These are phyloP conservation scores for Apiospora koreana DNA, from an alignment of 2,329 filamentous ascomycete genomes.

Conservation along the genomic window DNA sequence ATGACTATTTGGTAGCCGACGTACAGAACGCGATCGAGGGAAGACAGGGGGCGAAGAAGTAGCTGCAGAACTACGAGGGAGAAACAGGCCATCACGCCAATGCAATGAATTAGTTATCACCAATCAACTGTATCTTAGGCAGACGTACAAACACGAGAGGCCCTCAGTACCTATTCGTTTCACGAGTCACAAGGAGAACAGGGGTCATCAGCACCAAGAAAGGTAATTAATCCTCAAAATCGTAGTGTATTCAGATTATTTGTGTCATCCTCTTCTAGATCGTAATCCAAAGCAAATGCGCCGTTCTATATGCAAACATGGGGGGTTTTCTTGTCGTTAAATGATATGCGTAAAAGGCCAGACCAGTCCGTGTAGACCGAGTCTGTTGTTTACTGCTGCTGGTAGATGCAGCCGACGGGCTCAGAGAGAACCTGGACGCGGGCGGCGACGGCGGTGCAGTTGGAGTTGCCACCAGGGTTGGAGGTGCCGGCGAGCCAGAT, in stretches of 20 bases:
- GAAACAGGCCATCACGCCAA: not conserved
- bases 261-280: constrained; percentile 1
- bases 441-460: constrained; percentile 38
- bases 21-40: not conserved
- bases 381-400: not conserved
- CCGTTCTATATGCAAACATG: not conserved
- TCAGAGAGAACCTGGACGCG: constrained; percentile 29
- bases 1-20: not conserved
- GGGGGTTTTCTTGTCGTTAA: not conserved
- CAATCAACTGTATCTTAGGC: no score
- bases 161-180: no score
- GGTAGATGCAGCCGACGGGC: constrained; percentile 41
- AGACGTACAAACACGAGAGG: no score
- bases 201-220: not conserved
- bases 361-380: not conserved
- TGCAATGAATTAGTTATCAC: no score
- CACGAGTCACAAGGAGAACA: not conserved
- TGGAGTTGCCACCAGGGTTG: constrained; percentile 37
- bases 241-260: constrained; percentile 5
- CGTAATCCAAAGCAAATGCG: not conserved
- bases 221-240: not conserved
- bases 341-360: not conserved
- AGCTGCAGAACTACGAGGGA: not conserved
- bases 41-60: not conserved
- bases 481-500: constrained; percentile 32